Percentiles rank a stretch among this genome's conserved stretches.
These are phyloP conservation scores for Lentinula boryana DNA, from an alignment of 768 basidiomycete species.

Conservation along the genomic window DNA sequence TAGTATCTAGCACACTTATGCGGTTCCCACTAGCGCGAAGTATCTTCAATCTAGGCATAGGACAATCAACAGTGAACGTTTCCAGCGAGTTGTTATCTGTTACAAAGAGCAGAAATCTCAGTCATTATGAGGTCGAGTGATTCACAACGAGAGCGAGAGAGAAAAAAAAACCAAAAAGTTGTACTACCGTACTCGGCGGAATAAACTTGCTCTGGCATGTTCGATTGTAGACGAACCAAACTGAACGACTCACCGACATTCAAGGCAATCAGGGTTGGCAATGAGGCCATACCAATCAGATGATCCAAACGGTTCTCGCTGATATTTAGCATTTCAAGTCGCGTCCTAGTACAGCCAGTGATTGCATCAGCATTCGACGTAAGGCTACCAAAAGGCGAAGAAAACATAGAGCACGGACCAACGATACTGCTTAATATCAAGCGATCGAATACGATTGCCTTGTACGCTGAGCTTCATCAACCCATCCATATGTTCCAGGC, in stretches of 20 bases:
- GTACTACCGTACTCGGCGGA: not conserved
- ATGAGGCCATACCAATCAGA: constrained; percentile 53
- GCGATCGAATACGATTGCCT: constrained; percentile 57
- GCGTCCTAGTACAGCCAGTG: constrained; percentile 26
- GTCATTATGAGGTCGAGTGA: not conserved
- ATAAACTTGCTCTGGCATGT: not conserved
- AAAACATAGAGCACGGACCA: constrained; percentile 48
- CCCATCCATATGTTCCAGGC: constrained; percentile 72
- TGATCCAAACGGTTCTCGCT: constrained; percentile 65
- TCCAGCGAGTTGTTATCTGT: constrained; percentile 70
- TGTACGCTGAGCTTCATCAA: constrained; percentile 81
- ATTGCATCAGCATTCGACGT: not conserved
- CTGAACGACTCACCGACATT: constrained; percentile 68
- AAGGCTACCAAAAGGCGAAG: not conserved
- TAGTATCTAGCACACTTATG: constrained; percentile 58
- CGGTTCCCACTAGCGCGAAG: constrained; percentile 83
- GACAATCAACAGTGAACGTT: constrained; percentile 44
- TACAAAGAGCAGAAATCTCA: not conserved
- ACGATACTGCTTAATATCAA: constrained; percentile 56
- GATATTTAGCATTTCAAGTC: constrained; percentile 79
- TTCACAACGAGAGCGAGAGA: not conserved
- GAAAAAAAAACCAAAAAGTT: no score
- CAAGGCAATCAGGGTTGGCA: constrained; percentile 62
- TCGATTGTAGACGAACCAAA: constrained; percentile 7
- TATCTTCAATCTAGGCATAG: constrained; percentile 71